phyloP scores from a whole-genome alignment of 352 stramenopile genomes.

The Pythium plurisporium region DNA sequence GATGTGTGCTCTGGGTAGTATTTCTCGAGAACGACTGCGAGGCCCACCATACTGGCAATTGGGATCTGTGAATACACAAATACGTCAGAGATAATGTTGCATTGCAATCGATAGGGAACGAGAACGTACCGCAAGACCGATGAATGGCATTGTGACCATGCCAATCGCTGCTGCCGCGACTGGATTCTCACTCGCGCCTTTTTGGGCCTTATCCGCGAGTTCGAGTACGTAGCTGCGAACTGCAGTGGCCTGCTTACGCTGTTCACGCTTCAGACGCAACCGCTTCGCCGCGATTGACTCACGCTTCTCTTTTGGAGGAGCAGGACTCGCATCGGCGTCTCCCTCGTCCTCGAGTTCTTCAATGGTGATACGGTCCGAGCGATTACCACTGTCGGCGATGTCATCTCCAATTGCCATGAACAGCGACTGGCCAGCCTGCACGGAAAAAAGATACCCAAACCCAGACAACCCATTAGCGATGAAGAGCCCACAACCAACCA shows the following conservation, averaged over 20 bases:
- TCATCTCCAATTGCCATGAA: constrained; percentile 75
- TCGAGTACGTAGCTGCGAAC: constrained; percentile 47
- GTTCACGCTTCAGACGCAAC: constrained; percentile 18
- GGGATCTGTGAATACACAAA: constrained; percentile 41
- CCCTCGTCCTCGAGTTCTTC: constrained; percentile 54
- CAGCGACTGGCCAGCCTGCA: constrained; percentile 49
- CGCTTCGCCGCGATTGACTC: constrained; percentile 11
- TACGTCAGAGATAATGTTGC: background rate
- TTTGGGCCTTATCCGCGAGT: constrained; percentile 35
- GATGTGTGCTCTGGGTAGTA: constrained; percentile 74
- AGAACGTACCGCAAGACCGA: constrained; percentile 61
- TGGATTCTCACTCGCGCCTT: constrained; percentile 47
- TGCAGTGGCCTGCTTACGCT: constrained; percentile 31
- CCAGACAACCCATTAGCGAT: background rate
- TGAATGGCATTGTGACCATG: constrained; percentile 60
- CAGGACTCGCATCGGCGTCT: background rate
- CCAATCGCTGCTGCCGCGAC: constrained; percentile 58
- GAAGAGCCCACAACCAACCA: background rate
- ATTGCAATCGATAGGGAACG: background rate
- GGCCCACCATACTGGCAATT: constrained; percentile 58
- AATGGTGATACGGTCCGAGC: constrained; percentile 59
- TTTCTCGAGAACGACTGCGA: constrained; percentile 72
- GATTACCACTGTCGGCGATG: constrained; percentile 27
- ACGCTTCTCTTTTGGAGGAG: background rate
- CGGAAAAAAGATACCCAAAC: too few species aligned